Conservation (phyloP, 352 stramenopile genomes). For the Phytophthora rubi region DNA sequence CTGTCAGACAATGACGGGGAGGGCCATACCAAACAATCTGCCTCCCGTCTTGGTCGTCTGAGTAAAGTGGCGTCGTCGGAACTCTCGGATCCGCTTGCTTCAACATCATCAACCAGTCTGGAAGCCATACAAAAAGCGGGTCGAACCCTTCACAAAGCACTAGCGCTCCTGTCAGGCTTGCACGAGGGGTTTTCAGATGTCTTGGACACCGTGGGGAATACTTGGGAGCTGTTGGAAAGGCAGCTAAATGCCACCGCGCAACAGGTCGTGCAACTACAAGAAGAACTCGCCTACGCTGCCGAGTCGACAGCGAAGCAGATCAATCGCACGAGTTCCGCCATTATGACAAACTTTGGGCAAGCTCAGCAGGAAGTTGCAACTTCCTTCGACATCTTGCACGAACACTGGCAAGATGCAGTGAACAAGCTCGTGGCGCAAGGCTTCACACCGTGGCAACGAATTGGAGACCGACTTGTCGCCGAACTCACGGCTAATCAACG, state of each 20-base stretch:
- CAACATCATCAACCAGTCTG: conserved; percentile 23
- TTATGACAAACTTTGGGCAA: conserved; percentile 35
- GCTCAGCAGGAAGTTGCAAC: conserved; percentile 37
- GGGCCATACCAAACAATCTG: conserved; percentile 33
- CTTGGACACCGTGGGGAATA: conserved; percentile 32
- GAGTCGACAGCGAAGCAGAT: conserved; percentile 36
- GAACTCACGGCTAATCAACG: conserved; percentile 43
- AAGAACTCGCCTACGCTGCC: conserved; percentile 38
- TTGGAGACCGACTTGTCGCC: conserved; percentile 36
- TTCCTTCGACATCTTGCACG: conserved; percentile 32
- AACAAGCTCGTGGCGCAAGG: conserved; percentile 26
- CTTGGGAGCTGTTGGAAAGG: conserved; percentile 36
- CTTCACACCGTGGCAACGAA: conserved; percentile 39
- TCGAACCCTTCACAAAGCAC: conserved; percentile 36
- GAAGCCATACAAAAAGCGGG: conserved; percentile 36
- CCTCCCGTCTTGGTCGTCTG: conserved; percentile 34
- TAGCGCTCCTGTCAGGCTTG: conserved; percentile 36
- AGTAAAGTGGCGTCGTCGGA: conserved; percentile 34
- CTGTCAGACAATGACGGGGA: conserved; percentile 28
- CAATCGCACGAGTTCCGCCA: conserved; percentile 27
- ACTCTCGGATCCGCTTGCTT: conserved; percentile 28
- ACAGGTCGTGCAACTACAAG: conserved; percentile 31
- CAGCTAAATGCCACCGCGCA: conserved; percentile 38
- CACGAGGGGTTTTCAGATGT: conserved; percentile 40
- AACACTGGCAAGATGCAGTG: conserved; percentile 32